Base-by-base conservation (phyloP, 169 alveolate species). In the Plasmodium inui region DNA sequence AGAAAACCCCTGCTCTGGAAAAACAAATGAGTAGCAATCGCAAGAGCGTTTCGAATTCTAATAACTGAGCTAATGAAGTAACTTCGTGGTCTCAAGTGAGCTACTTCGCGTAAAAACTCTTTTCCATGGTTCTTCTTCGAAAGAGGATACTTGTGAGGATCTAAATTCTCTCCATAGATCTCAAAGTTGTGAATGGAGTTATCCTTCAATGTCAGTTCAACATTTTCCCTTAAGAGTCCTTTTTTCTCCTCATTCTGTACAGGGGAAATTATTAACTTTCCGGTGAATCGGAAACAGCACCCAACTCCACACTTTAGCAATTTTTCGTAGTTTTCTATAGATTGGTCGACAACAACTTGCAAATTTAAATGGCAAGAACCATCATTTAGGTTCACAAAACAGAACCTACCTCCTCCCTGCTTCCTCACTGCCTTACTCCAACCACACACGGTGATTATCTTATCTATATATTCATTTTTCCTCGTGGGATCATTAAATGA, bases 11-110 rank as follows among this genome's bases (percentile, higher is more conserved):
- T 94, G 8, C 97, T 92, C 96, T 98, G 98, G 98, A 99, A 99
- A 95, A 97, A 99, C 14, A 96, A 90, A 82, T 99, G 99, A 8
- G 99, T 99, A 28, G 99, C 99, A 93, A 96, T 95, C 3, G 99
- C 98, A 53, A 99, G 94, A 81, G 98, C 97, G 83, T 98, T 98
- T 95, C 99, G 97, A 32, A 96, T 97, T 74, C 99, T 95, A 79
- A 99, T 96, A 30, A 98, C 98, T 22, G 99, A 98, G 28, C 99
- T 98, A 73, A 99, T 98, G 79, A 98, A 96, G 93, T 98, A 97
- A 32, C 99, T 97, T 89, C 99, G 98, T 53, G 99, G 99, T 86
- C 99, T 96, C 92, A 99, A 97, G 91, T 99, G 99, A 46, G 99
- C 99, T 30, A 97, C 97, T 90, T 98, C 99, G 90, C 99, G 97